Evolutionary conservation across 495 filamentous ascomycete genomes (phyloP), one percentile per base, ranked within the genome.

Genomic region (Hyphodiscus hymeniophilus): DNA sequence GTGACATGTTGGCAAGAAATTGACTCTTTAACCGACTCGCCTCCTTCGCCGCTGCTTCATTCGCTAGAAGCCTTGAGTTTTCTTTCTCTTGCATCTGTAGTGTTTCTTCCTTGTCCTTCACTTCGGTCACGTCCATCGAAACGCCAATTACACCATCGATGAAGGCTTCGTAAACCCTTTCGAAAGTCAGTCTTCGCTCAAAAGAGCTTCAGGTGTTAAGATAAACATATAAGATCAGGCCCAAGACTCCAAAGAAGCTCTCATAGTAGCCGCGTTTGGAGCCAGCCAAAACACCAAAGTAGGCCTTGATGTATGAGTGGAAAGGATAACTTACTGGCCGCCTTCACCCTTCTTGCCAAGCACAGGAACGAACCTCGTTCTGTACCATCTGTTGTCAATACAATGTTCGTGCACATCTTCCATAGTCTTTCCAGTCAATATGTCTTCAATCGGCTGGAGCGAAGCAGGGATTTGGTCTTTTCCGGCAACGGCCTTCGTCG

Each of bases 1-100:
- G 89, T 18, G 80, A 85, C 87, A 94, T 94, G 65, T 79, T 82
- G 2, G 79, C 79, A n/a, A 84, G 63, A 59, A 84, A 83, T 52
- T 82, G 80, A 50, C 69, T 76, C 62, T 85, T 85, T 22, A 88
- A 69, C 52, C 76, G 67, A 50, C 77, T 82, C 8, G 82, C 81
- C 57, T 85, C 82, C 59, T 80, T 84, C 1, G 81, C 81, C 24
- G 70, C 71, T n/a, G 75, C 69, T 52, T 83, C 80, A 44, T 85
- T 82, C 6, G 81, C 79, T 38, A 77, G 55, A 3, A 86, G 62
- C 31, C 74, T 69, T 3, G 69, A 59, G 52, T 85, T 87, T 46
- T 86, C 82, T 52, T 68, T 68, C 26, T 74, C 74, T 50, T 82
- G 73, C 10, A 12, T 20, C 15, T 22, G 38, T 18, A 40, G 16